Evolutionary conservation across 2,329 filamentous ascomycete genomes (phyloP).

Genomic region (Emericellopsis atlantica): DNA sequence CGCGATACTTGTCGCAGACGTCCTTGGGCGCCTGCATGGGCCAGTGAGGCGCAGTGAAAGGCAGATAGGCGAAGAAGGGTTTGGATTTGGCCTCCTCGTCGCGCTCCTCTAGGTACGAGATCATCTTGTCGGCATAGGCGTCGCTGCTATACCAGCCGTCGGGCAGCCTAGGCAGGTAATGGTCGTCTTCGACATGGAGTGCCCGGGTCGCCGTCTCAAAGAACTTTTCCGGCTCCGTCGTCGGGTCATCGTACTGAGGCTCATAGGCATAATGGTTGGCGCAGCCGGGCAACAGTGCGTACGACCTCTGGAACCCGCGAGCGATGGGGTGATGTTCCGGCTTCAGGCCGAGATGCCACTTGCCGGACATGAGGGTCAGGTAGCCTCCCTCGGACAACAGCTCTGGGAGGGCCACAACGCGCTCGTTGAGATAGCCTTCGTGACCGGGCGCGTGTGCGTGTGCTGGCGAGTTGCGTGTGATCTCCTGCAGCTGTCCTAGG

Average conservation of each 20-base stretch:
- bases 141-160: conserved; percentile 40
- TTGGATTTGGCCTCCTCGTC: conserved; percentile 6
- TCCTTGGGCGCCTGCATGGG: conserved; percentile 35
- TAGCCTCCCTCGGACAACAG: conserved; percentile 16
- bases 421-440: conserved; percentile 17
- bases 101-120: conserved; percentile 27
- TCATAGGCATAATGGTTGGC: conserved; percentile 21
- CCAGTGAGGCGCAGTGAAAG: conserved; percentile 29
- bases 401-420: conserved; percentile 14
- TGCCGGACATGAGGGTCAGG: conserved; percentile 15
- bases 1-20: conserved; percentile 31
- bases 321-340: conserved; percentile 26
- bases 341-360: conserved; percentile 32
- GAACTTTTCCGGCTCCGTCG: conserved; percentile 12
- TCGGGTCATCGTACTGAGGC: conserved; percentile 12
- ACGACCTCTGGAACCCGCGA: conserved; percentile 40
- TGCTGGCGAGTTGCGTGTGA: conserved; percentile 7
- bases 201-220: neutral
- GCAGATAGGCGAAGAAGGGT: conserved; percentile 6
- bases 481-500: conserved; percentile 39
- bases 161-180: conserved; percentile 21
- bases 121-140: conserved; percentile 36
- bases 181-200: conserved; percentile 15
- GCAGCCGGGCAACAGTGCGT: conserved; percentile 41
- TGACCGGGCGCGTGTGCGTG: conserved; percentile 11